Evolutionary conservation across 2,329 filamentous ascomycete genomes (phyloP), one percentile per base, ranked within the genome.

Genomic region (Penicillium expansum): DNA sequence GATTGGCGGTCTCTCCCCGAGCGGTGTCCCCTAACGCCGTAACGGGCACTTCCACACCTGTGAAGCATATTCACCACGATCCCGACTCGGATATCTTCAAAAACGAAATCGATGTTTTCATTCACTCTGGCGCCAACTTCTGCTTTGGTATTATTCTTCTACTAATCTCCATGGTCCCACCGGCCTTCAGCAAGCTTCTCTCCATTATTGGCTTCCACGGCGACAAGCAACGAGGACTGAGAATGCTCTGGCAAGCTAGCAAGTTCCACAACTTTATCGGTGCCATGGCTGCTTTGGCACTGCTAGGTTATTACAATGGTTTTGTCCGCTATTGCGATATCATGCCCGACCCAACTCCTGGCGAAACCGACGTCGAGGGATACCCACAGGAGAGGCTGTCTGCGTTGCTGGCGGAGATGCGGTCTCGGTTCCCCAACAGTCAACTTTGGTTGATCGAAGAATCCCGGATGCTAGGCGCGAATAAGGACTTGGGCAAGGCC

Each of bases 201-300:
- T 90, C 88, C 57, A 88, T 97, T 41, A 89, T 97, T 30, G 94
- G 94, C 1, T 97, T 97, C 76, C 87, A 85, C 59, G 94, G 94
- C 32, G 92, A 97, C 71, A 87, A 92, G 42, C 86, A 91, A 60
- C 83, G 88, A 38, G 94, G 92, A 10, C 81, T 97, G 32, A 81
- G 83, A 38, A 89, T 97, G 84, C 84, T 99, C 5, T 99, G 94
- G 94, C 87, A 90, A 70, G 90, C 91, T 13, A 92, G 91, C 22
- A 86, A 87, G 48, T 94, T 92, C 71, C 77, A 87, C 60, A 96
- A 96, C 71, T 84, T 97, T 67, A 95, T 97, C 69, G 93, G 92
- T n/a, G 93, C 90, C 7, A 88, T 97, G 69, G 87, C 92, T 0
- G 91, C 88, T 0, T 81, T 97, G 39, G 83, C 91, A 27, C 79